These are phyloP conservation scores for Zizania latifolia DNA, from an alignment of 176 grass and related monocot species.

Conservation along the genomic window DNA sequence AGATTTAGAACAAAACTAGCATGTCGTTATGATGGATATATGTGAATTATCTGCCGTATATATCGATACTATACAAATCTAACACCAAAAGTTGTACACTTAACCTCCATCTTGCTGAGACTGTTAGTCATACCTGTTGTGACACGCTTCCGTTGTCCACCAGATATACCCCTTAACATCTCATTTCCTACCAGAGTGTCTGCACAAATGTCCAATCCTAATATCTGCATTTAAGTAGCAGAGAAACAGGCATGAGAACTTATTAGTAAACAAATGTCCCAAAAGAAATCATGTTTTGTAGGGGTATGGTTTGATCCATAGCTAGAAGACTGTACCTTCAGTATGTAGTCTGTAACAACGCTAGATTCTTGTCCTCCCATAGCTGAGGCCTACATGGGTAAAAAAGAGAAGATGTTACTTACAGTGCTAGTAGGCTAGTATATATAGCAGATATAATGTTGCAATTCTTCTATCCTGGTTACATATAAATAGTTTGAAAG, in stretches of 20 bases:
- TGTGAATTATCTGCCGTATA: not conserved
- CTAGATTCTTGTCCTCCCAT: conserved; percentile 68
- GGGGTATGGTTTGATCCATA: not conserved
- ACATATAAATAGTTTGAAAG: not conserved
- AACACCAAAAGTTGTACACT: not conserved
- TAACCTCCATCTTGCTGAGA: conserved; percentile 9
- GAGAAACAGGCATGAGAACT: conserved; percentile 12
- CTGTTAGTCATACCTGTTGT: conserved; percentile 62
- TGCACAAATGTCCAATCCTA: conserved; percentile 84
- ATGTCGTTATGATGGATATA: not conserved
- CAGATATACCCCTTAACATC: conserved; percentile 90
- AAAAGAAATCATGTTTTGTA: not conserved
- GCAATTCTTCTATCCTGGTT: not conserved
- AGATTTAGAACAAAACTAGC: not conserved
- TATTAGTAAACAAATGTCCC: conserved; percentile 7
- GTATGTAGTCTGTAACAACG: conserved; percentile 81
- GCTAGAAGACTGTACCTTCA: conserved; percentile 59
- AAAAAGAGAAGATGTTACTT: conserved; percentile 6
- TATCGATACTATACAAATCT: not conserved
- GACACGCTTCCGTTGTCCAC: conserved; percentile 87
- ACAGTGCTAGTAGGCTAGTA: not conserved
- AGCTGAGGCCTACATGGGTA: conserved; percentile 60
- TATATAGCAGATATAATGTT: not conserved
- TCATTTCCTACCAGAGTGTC: conserved; percentile 86
- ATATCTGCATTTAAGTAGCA: conserved; percentile 46